Base-by-base conservation (phyloP, 208 protist genomes). In the Trypanosoma theileri region DNA sequence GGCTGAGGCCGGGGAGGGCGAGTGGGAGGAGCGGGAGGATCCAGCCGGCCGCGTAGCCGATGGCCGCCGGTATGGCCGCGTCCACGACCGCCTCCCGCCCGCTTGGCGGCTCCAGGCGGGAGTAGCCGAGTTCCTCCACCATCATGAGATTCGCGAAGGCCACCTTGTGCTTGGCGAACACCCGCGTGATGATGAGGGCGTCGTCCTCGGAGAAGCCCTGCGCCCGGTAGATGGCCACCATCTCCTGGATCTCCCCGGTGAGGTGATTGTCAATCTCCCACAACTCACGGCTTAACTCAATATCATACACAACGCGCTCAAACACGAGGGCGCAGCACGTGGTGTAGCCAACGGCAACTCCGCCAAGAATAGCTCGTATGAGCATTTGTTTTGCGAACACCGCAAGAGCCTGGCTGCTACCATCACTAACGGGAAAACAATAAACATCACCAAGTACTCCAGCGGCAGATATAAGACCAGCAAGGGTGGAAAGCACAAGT, bases 211-310 rank as follows among this genome's bases (percentile, higher is more conserved):
- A 78, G 21, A 98, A 71, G 0, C 97, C 97, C 42, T 96, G 94
- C 2, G 79, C 68, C 50, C 83, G 86, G 85, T 98, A 98, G 65
- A 98, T 88, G 42, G 89, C 77, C 0, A 97, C 81, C 93, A 98
- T 97, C 73, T 98, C 95, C 53, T 86, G 71, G 55, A 93, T 79
- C 68, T 98, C 96, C 0, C 92, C 89, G 3, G 89, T 82, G 24
- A 94, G 68, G 78, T 96, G 78, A 59, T 97, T 97, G 10, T 98
- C 89, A 59, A 98, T 86, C 69, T 98, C 96, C 93, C 93, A 98
- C 69, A 92, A 64, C 73, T 98, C 91, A n/a, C 94, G 89, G 21
- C 79, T 71, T 52, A 95, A 71, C 69, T 98, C 93, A 16, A 93
- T 60, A 52, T 93, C 84, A 52, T 96, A 93, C 52, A 96, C 83